Base-by-base conservation (phyloP, 2,329 filamentous ascomycete species). In the Drechslerella dactyloides region DNA sequence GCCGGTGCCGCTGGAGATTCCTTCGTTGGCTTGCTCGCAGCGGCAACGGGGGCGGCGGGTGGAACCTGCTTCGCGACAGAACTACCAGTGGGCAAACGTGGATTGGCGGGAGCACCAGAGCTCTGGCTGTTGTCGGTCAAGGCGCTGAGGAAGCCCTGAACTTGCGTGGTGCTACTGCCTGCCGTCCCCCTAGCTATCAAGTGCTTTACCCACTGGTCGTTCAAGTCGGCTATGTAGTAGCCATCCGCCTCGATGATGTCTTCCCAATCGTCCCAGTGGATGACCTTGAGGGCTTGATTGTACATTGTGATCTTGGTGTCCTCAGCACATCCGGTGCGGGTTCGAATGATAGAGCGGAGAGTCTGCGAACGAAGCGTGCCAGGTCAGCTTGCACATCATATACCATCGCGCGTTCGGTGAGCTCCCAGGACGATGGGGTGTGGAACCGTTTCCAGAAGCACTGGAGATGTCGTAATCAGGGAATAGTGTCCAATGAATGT, bases 231-330 rank as follows among this genome's bases (percentile, higher is more conserved):
- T 21, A 72, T 59, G 37, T 72, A 72, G 15, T 46, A 50, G 2
- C 56, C n/a, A 3, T 46, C 33, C 10, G 68, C 48, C 17, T 72
- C 60, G 19, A 72, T 33, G 8, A 72, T 55, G 5, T 72, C 68
- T 13, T 61, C 68, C 68, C 68, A 72, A 15, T 72, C 68, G 30
- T 72, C 68, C 68, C 60, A 65, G 17, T 72, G 55, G 35, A 72
- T 65, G 33, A 65, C 57, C 4, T 48, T 58, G 21, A 65, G 44
- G n/a, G 11, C 44, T 10, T 27, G 40, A 2, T 51, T 57, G 19
- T 65, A 72, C 48, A 72, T 65, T 5, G 55, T 59, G 30, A 72
- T 51, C 30, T 57, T 61, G 8, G 56, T 50, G 19, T 21, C 37
- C n/a, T 37, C 27, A 7, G 21, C 30, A 23, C 68, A 72, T 0